phyloP scores from a whole-genome alignment of 345 rosid genomes.

The Draba incana region DNA sequence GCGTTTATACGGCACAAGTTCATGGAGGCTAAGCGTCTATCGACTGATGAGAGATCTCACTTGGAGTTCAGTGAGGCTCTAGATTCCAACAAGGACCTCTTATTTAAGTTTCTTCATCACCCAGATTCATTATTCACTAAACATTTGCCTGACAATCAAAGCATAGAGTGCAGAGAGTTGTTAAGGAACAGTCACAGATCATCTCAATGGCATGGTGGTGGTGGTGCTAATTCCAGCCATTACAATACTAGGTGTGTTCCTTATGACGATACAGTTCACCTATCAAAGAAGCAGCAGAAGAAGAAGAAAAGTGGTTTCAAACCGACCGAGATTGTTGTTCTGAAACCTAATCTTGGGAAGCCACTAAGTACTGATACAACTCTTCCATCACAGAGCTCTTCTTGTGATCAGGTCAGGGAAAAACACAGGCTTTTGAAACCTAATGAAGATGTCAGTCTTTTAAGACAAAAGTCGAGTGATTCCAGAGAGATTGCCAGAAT shows the following conservation, averaged over 20 bases:
- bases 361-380: conserved; percentile 41
- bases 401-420: conserved; percentile 46
- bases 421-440: conserved; percentile 45
- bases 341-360: conserved; percentile 78
- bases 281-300: conserved; percentile 46
- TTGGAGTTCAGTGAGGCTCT: conserved; percentile 68
- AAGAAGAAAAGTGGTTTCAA: conserved; percentile 44
- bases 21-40: conserved; percentile 66
- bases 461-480: conserved; percentile 53
- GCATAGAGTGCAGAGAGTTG: conserved; percentile 41
- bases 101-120: conserved; percentile 70
- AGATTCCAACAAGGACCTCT: conserved; percentile 69
- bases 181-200: conserved; percentile 37
- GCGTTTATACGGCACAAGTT: conserved; percentile 64
- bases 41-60: conserved; percentile 61
- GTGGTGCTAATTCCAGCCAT: conserved; percentile 41
- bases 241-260: conserved; percentile 36
- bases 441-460: conserved; percentile 44
- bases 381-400: conserved; percentile 49
- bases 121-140: conserved; percentile 76
- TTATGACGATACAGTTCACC: conserved; percentile 23
- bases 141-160: conserved; percentile 60
- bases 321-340: conserved; percentile 83
- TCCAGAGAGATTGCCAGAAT: conserved; percentile 67
- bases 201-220: conserved; percentile 39